These are phyloP conservation scores for Phanerochaete carnosa DNA, from an alignment of 768 basidiomycete species.

Conservation along the genomic window DNA sequence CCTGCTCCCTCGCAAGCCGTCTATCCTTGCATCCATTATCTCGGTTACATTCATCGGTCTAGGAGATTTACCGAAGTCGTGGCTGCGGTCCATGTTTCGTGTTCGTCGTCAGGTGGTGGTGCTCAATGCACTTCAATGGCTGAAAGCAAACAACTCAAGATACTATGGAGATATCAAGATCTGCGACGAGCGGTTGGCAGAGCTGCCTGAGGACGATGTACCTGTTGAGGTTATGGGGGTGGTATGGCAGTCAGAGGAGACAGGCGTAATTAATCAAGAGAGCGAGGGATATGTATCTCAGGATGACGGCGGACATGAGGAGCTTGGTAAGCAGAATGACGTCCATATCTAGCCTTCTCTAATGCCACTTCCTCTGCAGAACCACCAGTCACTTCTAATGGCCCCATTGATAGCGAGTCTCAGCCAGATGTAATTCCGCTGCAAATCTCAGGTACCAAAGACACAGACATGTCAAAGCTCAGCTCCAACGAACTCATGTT, in stretches of 20 bases:
- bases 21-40: slow-evolving; percentile 29
- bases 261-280: slow-evolving; percentile 17
- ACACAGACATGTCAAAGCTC: slow-evolving; percentile 26
- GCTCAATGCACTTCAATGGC: slow-evolving; percentile 29
- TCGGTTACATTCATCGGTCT: slow-evolving; percentile 34
- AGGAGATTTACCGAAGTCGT: slow-evolving; percentile 23
- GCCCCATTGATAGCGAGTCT: too few relatives aligned
- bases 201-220: slow-evolving; percentile 31
- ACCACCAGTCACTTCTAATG: neutral
- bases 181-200: slow-evolving; percentile 8
- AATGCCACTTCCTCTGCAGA: neutral
- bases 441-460: slow-evolving; percentile 20
- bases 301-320: slow-evolving; percentile 9
- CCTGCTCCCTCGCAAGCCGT: slow-evolving; percentile 27
- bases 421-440: slow-evolving; percentile 27
- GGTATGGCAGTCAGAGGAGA: slow-evolving; percentile 18
- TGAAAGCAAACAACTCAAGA: slow-evolving; percentile 31
- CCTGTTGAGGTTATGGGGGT: slow-evolving; percentile 26
- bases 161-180: slow-evolving; percentile 31
- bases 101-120: slow-evolving; percentile 29
- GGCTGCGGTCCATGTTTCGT: slow-evolving; percentile 28
- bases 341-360: too few relatives aligned
- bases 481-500: slow-evolving; percentile 20
- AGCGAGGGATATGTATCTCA: slow-evolving; percentile 25
- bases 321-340: neutral